These are phyloP conservation scores for Sporobolomyces phaffii DNA, from an alignment of 768 basidiomycete species.

Conservation along the genomic window DNA sequence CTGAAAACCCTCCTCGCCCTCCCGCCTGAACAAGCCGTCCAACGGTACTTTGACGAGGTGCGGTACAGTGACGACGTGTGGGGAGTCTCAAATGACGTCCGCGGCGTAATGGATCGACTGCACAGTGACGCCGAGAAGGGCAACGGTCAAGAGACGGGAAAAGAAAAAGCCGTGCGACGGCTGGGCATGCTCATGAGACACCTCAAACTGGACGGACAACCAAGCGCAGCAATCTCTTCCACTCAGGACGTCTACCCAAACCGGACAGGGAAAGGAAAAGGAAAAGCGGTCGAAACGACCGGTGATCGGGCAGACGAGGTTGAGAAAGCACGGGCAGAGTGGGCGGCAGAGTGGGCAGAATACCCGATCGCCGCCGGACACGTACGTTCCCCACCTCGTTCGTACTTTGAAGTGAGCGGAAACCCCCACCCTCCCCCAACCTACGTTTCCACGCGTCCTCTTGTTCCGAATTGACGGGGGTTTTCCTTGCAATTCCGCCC, in stretches of 20 bases:
- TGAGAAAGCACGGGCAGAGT: not conserved
- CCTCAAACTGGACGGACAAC: not conserved
- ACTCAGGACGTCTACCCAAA: not conserved
- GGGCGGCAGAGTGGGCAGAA: constrained; percentile 7
- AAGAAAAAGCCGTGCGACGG: constrained; percentile 22
- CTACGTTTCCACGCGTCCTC: no score
- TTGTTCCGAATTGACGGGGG: no score
- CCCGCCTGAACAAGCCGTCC: constrained; percentile 4
- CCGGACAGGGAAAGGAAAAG: not conserved
- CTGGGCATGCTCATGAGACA: constrained; percentile 33
- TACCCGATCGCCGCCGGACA: not conserved
- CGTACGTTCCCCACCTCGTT: not conserved
- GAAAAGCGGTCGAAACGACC: not conserved
- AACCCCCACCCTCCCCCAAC: not conserved
- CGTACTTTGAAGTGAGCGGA: not conserved
- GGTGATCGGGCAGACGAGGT: not conserved
- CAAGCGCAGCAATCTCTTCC: not conserved
- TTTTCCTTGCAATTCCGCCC: not conserved
- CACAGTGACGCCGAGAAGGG: not conserved
- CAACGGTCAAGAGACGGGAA: not conserved
- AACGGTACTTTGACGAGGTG: constrained; percentile 12
- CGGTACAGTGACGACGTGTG: constrained; percentile 30
- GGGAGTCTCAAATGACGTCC: constrained; percentile 10
- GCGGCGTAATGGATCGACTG: constrained; percentile 9
- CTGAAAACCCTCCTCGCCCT: constrained; percentile 29